Percentiles rank a stretch among this genome's conserved stretches.
Evolutionary conservation across 1,284 basidiomycete genomes (phyloP).

Genomic region (Irpex sp.): DNA sequence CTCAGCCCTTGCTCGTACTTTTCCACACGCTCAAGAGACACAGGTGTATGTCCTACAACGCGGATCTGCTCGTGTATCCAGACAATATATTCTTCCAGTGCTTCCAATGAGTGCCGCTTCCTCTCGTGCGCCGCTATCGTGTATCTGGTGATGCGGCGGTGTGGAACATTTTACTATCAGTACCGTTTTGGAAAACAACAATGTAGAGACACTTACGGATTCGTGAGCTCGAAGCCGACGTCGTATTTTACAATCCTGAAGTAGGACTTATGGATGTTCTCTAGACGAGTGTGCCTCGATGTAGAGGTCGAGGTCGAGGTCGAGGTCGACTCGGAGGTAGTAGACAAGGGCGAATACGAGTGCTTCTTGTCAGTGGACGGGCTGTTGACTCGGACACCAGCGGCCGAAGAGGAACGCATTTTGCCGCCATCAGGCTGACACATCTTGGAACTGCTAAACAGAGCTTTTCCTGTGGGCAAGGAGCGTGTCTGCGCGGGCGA

Average conservation of each 20-base stretch:
- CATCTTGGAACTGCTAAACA: neutral
- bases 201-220: conserved; percentile 42
- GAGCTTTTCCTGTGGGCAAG: neutral
- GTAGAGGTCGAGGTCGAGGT: neutral
- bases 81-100: conserved; percentile 61
- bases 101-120: conserved; percentile 65
- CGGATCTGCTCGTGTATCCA: conserved; percentile 58
- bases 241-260: conserved; percentile 46
- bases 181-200: neutral
- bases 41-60: conserved; percentile 42
- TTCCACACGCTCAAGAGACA: conserved; percentile 47
- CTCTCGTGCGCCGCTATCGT: conserved; percentile 71
- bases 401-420: neutral
- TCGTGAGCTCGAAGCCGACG: conserved; percentile 51
- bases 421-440: conserved; percentile 5
- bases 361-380: neutral
- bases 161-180: too few relatives aligned
- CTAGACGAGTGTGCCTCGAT: conserved; percentile 12
- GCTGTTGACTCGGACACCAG: neutral
- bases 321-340: too few relatives aligned
- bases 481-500: neutral
- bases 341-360: neutral
- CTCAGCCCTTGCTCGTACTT: conserved; percentile 47
- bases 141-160: conserved; percentile 34
- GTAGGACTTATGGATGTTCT: conserved; percentile 47